Base-by-base conservation (phyloP, 2,329 filamentous ascomycete species). In the Furcasterigmium furcatum region DNA sequence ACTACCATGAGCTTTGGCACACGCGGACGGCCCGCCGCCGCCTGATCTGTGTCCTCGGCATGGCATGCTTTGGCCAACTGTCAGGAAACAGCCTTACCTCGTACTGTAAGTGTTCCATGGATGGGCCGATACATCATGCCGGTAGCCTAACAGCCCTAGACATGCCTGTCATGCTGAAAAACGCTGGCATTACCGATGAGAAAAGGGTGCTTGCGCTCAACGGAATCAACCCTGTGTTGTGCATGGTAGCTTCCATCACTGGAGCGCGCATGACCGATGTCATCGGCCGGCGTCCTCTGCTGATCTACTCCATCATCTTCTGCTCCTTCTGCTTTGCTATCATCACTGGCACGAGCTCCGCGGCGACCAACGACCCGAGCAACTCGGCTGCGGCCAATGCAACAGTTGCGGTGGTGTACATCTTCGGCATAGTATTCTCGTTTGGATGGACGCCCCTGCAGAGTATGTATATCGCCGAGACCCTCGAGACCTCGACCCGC, bases 231-330 rank as follows among this genome's bases (percentile, higher is more conserved):
- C 75, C 77, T 24, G 71, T 79, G 18, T 63, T 79, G 29, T 76
- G 73, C 54, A 70, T 76, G 47, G 51, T 75, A 1, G 73, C 67
- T 1, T 75, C 77, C 16, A 64, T 80, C 19, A 53, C 75, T 1
- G 81, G 81, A 32, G 77, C 80, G 4, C 65, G 71, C 9, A 65
- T 84, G 35, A 77, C 79, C 2, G 80, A 83, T 30, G 68, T 70
- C 2, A 47, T 82, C 5, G 78, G 80, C 18, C 77, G 81, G 24
- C 76, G 81, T 4, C 76, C 76, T 0, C 61, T 80, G 10, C 61
- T 80, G 9, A 58, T 81, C 3, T 70, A 67, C 56, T 67, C 68
- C 4, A 73, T 72, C 21, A 55, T 74, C 5, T 74, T 70, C 50
- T 67, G 66, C 36, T 72, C 70, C 0, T 50, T 65, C 48, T 75